Percentiles rank a stretch among this genome's conserved stretches.
Evolutionary conservation across 495 filamentous ascomycete genomes (phyloP).

Genomic region (Penicillium ochrochloron): DNA sequence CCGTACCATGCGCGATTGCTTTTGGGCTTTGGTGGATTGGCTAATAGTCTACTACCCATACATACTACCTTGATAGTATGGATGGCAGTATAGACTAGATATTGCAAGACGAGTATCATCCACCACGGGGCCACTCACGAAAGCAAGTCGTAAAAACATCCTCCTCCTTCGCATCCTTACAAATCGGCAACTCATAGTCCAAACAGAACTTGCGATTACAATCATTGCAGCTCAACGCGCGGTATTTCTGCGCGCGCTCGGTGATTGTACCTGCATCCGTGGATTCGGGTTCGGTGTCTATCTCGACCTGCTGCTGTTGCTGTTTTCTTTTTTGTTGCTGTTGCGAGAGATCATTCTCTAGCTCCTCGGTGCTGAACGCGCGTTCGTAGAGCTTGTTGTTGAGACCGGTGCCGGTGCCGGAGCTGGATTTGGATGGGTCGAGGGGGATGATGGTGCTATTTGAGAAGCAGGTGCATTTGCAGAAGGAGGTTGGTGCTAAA

Average conservation of each 20-base stretch:
- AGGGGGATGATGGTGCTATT: conserved; percentile 86
- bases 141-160: conserved; percentile 92
- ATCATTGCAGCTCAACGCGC: conserved; percentile 68
- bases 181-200: conserved; percentile 80
- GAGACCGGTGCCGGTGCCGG: conserved; percentile 19
- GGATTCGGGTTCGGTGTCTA: conserved; percentile 10
- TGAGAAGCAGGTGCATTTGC: conserved; percentile 95
- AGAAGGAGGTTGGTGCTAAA: conserved; percentile 77
- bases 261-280: neutral
- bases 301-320: neutral
- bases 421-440: conserved; percentile 35
- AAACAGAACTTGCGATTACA: conserved; percentile 94
- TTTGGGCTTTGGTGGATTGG: neutral
- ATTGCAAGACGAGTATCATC: neutral
- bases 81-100: neutral
- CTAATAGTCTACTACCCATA: neutral
- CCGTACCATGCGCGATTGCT: neutral
- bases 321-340: neutral
- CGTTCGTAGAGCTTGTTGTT: conserved; percentile 33
- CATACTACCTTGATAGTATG: neutral
- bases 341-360: conserved; percentile 6
- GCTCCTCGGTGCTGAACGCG: conserved; percentile 17
- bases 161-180: conserved; percentile 80
- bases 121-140: conserved; percentile 52
- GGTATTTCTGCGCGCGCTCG: conserved; percentile 40